Evolutionary conservation across 2,329 filamentous ascomycete genomes (phyloP), one percentile per base, ranked within the genome.

Genomic region (Penicillium sp.): DNA sequence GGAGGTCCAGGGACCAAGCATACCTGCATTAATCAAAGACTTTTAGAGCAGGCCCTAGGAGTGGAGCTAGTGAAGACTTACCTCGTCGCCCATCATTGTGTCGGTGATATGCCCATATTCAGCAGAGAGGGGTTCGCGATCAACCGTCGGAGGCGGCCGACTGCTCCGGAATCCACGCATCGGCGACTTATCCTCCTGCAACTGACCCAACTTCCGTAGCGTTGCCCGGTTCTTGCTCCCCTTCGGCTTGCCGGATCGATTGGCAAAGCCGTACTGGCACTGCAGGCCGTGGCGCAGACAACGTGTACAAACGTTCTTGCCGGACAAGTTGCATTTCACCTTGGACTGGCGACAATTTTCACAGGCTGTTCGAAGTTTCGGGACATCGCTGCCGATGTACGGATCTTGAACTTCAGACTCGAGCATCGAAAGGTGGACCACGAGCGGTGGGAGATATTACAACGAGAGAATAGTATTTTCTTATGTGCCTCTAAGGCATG

Each of bases 291-390:
- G 69, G 15, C 70, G 70, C 31, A 69, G 62, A 57, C 70, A 73
- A 13, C 70, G 69, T 36, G 67, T 66, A 57, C 70, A 73, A n/a
- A 66, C 62, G 42, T 65, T 65, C 45, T 70, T 70, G 42, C 68
- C 67, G 2, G 68, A 70, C 34, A 71, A 38, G 48, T 70, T 70
- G 59, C 70, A 73, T 59, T 72, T 72, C 41, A 73, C 70, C 51
- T 73, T 73, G 26, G 70, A 73, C 54, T 72, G 70, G 29, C 70
- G 63, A 59, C 70, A 73, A 31, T 71, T 70, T 55, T 73, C 70
- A 47, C 70, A 73, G 16, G 70, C 70, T 16, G 70, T 66, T 56
- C 70, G 69, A 18, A 72, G 67, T 52, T 70, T 70, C 34, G 69
- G 69, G 45, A 63, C 56, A 43, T 69, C 65, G 46, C 64, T 61